Conservation (phyloP, 805 yeast species). For the Metschnikowia bowlesiae region DNA sequence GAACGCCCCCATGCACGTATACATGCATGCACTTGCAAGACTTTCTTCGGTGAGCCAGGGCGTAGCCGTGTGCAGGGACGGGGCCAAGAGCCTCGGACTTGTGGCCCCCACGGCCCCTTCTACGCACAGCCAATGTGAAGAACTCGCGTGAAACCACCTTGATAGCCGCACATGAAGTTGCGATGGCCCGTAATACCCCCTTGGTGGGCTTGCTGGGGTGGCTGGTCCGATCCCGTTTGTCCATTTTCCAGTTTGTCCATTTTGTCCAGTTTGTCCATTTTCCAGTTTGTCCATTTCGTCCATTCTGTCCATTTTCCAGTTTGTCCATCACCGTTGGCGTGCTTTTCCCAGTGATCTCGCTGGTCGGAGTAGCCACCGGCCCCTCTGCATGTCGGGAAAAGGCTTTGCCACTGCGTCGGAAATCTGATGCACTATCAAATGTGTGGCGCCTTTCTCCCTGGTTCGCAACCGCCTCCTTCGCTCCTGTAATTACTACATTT, state of each 20-base stretch:
- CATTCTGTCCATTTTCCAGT: no score
- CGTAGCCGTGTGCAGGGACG: not conserved
- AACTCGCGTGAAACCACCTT: not conserved
- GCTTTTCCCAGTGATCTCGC: no score
- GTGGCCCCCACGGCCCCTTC: not conserved
- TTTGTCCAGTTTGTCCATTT: no score
- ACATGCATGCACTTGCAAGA: not conserved
- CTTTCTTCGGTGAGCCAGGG: not conserved
- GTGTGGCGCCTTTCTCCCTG: not conserved
- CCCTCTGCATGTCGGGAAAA: slow-evolving; percentile 1
- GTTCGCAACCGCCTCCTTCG: not conserved
- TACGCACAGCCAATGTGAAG: not conserved
- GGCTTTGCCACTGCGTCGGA: slow-evolving; percentile 6
- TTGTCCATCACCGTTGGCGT: no score
- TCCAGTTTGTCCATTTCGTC: no score
- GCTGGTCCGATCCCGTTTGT: not conserved
- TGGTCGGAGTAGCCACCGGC: no score
- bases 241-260: no score
- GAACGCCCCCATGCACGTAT: not conserved
- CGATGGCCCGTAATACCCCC: no score
- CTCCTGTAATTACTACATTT: not conserved
- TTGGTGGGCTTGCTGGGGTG: no score
- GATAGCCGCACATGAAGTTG: no score
- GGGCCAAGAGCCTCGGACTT: not conserved
- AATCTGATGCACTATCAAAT: not conserved